A percentile compares a stretch with the other conserved stretches of the same genome.
These are phyloP conservation scores for Aspergillus fumigatiaffinis DNA, from an alignment of 2,329 filamentous ascomycete genomes.

Conservation along the genomic window DNA sequence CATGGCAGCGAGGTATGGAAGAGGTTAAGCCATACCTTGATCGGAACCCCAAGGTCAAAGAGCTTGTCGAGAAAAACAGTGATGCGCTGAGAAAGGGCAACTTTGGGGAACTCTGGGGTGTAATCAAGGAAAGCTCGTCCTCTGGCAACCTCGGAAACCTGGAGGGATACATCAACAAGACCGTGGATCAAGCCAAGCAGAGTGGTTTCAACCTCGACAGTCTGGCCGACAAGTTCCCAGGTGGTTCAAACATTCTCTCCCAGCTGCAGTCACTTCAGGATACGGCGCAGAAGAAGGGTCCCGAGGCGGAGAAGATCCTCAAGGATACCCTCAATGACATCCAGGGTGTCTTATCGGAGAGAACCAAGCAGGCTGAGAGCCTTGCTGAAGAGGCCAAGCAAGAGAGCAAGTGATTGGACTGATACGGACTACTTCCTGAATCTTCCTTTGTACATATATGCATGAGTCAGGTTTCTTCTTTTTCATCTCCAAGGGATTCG, in stretches of 20 bases:
- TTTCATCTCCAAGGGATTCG: not conserved
- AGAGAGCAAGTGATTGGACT: constrained; percentile 8
- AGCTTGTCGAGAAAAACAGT: constrained; percentile 67
- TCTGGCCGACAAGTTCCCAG: constrained; percentile 63
- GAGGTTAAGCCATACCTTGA: constrained; percentile 68
- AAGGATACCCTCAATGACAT: constrained; percentile 57
- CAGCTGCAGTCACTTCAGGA: constrained; percentile 64
- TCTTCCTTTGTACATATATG: not conserved
- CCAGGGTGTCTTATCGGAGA: constrained; percentile 17
- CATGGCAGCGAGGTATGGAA: constrained; percentile 68
- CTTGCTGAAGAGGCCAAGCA: constrained; percentile 16
- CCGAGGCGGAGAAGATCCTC: constrained; percentile 64
- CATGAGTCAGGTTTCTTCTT: not conserved
- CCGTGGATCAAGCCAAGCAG: constrained; percentile 58
- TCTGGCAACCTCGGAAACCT: constrained; percentile 59
- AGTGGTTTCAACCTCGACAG: constrained; percentile 51
- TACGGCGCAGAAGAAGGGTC: constrained; percentile 62
- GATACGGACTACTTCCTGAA: not conserved
- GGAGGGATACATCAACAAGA: constrained; percentile 58
- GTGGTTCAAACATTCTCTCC: constrained; percentile 60
- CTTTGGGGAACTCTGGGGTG: constrained; percentile 58
- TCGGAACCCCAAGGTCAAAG: constrained; percentile 71
- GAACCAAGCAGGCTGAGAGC: constrained; percentile 18
- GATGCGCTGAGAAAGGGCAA: constrained; percentile 66
- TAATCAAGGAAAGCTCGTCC: constrained; percentile 58